Evolutionary conservation across 2,329 filamentous ascomycete genomes (phyloP).

Genomic region (Colletotrichum costaricense): DNA sequence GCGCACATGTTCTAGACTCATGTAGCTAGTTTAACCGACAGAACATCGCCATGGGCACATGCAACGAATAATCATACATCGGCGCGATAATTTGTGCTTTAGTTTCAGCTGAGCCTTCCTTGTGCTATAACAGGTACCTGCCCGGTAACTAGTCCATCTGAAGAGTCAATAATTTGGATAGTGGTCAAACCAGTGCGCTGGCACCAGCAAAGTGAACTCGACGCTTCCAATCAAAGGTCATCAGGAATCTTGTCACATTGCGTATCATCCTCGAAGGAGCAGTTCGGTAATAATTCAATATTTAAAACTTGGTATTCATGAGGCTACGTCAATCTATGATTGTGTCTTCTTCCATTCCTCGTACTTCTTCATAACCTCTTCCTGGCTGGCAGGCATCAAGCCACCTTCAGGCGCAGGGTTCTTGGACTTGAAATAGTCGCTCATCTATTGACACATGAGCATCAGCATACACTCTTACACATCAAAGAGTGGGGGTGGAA

Average conservation of each 20-base stretch:
- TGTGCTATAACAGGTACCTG: too few relatives aligned
- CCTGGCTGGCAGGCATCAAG: slow-evolving; percentile 63
- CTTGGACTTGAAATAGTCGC: slow-evolving; percentile 77
- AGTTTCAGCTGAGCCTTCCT: too few relatives aligned
- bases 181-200: neutral
- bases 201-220: neutral
- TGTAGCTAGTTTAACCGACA: too few relatives aligned
- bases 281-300: neutral
- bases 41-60: too few relatives aligned
- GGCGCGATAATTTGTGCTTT: too few relatives aligned
- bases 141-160: too few relatives aligned
- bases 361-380: slow-evolving; percentile 32
- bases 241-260: neutral
- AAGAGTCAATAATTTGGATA: neutral
- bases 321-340: neutral
- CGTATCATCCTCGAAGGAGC: neutral
- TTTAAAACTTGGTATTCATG: neutral
- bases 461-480: neutral
- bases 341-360: slow-evolving; percentile 31
- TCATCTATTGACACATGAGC: slow-evolving; percentile 55
- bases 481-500: too few relatives aligned
- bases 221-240: neutral
- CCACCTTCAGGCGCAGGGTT: slow-evolving; percentile 68
- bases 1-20: too few relatives aligned
- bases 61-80: too few relatives aligned